phyloP scores from a whole-genome alignment of 2,329 filamentous ascomycete genomes.

The Trichoderma sp. region DNA sequence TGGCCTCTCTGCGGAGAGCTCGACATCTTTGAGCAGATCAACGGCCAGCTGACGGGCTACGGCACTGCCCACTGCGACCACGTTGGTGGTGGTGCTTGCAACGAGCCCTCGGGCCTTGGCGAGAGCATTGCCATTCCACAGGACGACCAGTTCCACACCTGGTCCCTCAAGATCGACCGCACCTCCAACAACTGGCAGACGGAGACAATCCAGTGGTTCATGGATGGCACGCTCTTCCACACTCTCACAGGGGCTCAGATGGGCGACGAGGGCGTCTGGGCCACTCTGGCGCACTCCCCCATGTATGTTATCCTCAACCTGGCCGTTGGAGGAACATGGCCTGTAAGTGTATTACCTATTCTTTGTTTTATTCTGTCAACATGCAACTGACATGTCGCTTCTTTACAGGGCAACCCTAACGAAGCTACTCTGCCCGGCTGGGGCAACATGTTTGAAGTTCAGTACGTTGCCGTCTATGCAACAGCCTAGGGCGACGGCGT shows the following conservation, averaged over 20 bases:
- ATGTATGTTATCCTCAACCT: constrained; percentile 52
- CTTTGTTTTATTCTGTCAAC: not conserved
- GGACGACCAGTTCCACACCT: constrained; percentile 51
- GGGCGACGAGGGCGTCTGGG: constrained; percentile 46
- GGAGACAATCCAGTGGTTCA: constrained; percentile 52
- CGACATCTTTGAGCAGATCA: constrained; percentile 53
- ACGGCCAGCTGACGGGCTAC: constrained; percentile 48
- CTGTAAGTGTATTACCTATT: constrained; percentile 33
- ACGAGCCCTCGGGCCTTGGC: constrained; percentile 48
- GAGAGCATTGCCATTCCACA: constrained; percentile 40
- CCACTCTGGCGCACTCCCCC: constrained; percentile 44
- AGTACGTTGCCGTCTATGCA: constrained; percentile 45
- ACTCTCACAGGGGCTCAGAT: constrained; percentile 46
- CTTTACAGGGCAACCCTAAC: constrained; percentile 40
- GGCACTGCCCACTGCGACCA: constrained; percentile 52
- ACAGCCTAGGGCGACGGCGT: constrained; percentile 20
- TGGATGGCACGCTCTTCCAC: constrained; percentile 49
- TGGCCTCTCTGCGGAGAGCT: constrained; percentile 56
- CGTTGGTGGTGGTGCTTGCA: constrained; percentile 48
- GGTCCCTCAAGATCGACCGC: constrained; percentile 51
- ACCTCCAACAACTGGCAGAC: constrained; percentile 45
- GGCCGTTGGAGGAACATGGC: constrained; percentile 50
- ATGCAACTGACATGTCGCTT: not conserved
- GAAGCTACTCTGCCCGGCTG: constrained; percentile 39
- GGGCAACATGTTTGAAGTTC: constrained; percentile 45